These are phyloP conservation scores for Marsdenia floribunda DNA, from an alignment of 257 asterid genomes.

Conservation along the genomic window DNA sequence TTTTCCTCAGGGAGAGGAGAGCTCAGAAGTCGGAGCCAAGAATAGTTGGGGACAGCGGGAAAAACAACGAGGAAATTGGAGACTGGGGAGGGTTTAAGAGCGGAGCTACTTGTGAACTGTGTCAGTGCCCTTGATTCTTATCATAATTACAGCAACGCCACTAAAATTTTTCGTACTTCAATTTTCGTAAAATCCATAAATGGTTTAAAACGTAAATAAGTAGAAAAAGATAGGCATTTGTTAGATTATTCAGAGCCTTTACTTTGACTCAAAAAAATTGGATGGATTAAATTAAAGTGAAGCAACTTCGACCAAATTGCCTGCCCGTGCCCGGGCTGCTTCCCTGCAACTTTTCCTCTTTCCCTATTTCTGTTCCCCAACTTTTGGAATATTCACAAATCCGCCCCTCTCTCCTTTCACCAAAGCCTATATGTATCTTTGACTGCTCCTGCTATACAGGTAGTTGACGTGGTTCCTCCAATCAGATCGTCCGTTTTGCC, in stretches of 20 bases:
- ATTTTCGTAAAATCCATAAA: not conserved
- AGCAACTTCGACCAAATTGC: not conserved
- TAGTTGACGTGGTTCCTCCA: no score
- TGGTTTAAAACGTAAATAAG: not conserved
- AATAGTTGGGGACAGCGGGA: not conserved
- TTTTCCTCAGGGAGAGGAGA: conserved; percentile 10
- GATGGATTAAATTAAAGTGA: no score
- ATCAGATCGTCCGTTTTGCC: no score
- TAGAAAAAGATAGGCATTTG: not conserved
- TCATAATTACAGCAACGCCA: conserved; percentile 15
- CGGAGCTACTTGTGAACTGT: not conserved
- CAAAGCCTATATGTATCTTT: no score
- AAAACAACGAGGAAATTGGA: not conserved
- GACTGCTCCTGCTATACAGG: no score
- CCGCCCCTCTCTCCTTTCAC: no score
- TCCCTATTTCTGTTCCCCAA: not conserved
- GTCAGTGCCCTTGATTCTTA: not conserved
- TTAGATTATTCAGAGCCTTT: not conserved
- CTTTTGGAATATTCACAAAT: not conserved
- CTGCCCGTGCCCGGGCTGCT: no score
- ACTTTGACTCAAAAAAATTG: no score
- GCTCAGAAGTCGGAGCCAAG: not conserved
- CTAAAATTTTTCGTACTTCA: not conserved
- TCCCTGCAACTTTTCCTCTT: not conserved
- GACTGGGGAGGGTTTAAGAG: not conserved